Base-by-base conservation (phyloP, 1,139 yeast species). In the Arxiozyma bovina region DNA sequence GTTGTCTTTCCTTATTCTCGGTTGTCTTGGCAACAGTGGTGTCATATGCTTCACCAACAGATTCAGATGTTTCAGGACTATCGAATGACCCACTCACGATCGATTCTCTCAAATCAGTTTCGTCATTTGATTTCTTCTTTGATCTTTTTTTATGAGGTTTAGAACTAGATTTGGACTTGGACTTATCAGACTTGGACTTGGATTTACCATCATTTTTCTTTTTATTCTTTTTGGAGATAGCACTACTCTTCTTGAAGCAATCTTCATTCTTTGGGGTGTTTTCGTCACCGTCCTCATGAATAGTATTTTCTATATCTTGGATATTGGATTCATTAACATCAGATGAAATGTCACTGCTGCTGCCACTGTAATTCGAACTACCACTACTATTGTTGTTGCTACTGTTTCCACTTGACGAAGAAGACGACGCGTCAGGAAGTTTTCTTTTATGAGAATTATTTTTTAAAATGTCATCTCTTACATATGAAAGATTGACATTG, bases 391-490 rank as follows among this genome's bases (percentile, higher is more conserved):
- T 40, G 20, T 40, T 45, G 7, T 41, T 25, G 21, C 6, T 38
- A 41, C 48, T 52, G 22, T 40, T 30, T 44, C 21, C 42, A 38
- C 51, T 44, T 30, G 50, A 48, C 5, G 50, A 47, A 12, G 44
- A 38, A 7, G 50, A 48, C 5, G 50, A 48, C 15, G 40, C 7
- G 15, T 22, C 25, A 17, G 50, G 50, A 22, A 40, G 18, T 23
- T 20, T 48, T 41, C 45, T 48, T 40, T 42, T 42, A 27, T 48
- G 45, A 11, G 27, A 45, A 18, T 21, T 12, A 18, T 47, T 17
- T 30, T 40, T 20, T 2, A 34, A 34, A 15, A 15, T 17, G 22
- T 22, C 22, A 38, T 34, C 12, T 21, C 21, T 47, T 8, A 27
- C 21, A n/a, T 4, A 17, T 47, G 22, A 11, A 40, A 23, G 17